These are phyloP conservation scores for Papiliotrema terrestris DNA, from an alignment of 1,284 basidiomycete genomes.

Conservation along the genomic window DNA sequence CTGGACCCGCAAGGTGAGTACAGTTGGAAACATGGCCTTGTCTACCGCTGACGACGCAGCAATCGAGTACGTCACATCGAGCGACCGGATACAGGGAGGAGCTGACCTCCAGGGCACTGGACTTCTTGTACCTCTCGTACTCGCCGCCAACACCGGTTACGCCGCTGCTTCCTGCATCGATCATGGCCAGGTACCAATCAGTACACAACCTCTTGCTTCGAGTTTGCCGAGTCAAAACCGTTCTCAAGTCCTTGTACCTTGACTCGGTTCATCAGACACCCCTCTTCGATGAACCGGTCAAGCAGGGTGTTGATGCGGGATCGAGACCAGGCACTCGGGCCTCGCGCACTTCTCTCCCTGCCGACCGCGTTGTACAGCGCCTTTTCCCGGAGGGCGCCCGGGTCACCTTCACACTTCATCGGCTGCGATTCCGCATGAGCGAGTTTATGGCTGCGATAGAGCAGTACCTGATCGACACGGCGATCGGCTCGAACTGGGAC, in stretches of 20 bases:
- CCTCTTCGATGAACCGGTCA: conserved; percentile 3
- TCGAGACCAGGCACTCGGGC: neutral
- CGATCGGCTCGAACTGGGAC: conserved; percentile 69
- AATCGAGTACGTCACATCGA: neutral
- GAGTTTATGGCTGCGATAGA: conserved; percentile 64
- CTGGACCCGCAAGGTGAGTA: conserved; percentile 65
- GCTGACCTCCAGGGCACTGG: conserved; percentile 60
- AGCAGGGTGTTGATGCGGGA: conserved; percentile 24
- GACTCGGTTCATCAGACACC: conserved; percentile 26
- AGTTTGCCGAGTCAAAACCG: conserved; percentile 70
- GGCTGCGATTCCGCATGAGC: conserved; percentile 69
- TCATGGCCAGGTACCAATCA: conserved; percentile 77
- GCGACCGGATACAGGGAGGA: neutral
- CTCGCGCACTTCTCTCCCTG: conserved; percentile 7
- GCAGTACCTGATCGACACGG: conserved; percentile 70
- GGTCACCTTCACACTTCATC: conserved; percentile 57
- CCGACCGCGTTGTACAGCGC: conserved; percentile 38
- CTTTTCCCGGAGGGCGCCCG: conserved; percentile 62
- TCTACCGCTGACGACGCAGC: conserved; percentile 6
- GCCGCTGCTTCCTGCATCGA: conserved; percentile 62
- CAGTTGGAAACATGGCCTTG: conserved; percentile 51
- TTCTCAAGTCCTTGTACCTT: conserved; percentile 63
- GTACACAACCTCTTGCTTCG: conserved; percentile 74
- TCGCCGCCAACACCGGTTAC: conserved; percentile 69
- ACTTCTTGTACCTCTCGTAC: conserved; percentile 83